Evolutionary conservation across 495 filamentous ascomycete species (phyloP).

Genomic region (Xanthoparmelia taractica): DNA sequence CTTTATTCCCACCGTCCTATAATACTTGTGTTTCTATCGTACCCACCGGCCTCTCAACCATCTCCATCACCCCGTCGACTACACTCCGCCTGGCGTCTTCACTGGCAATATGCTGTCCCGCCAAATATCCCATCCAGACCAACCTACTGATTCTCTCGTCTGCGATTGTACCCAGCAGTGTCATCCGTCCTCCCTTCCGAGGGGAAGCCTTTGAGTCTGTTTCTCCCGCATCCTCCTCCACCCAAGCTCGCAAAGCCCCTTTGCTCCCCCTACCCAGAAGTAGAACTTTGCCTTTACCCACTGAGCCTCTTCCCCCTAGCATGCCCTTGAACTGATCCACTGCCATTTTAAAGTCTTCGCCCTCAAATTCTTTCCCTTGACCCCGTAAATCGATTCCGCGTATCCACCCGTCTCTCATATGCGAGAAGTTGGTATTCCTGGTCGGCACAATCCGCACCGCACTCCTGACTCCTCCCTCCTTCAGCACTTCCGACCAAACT

Average conservation of each 20-base stretch:
- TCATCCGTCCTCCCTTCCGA: constrained; percentile 32
- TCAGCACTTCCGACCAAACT: constrained; percentile 66
- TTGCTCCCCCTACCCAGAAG: constrained; percentile 58
- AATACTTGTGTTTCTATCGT: constrained; percentile 70
- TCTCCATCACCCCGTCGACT: constrained; percentile 76
- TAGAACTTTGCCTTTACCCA: constrained; percentile 68
- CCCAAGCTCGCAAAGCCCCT: constrained; percentile 62
- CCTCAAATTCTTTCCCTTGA: constrained; percentile 45
- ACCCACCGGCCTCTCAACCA: constrained; percentile 83
- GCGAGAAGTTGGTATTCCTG: constrained; percentile 82
- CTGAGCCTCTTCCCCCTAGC: constrained; percentile 61
- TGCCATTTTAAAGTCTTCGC: constrained; percentile 61
- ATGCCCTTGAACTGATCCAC: constrained; percentile 68
- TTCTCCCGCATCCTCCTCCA: constrained; percentile 40
- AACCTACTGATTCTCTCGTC: constrained; percentile 75
- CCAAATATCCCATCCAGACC: constrained; percentile 86
- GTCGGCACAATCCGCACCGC: constrained; percentile 74
- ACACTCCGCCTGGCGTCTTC: constrained; percentile 72
- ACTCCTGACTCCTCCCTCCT: constrained; percentile 51
- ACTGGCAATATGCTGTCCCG: constrained; percentile 78
- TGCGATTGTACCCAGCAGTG: constrained; percentile 55
- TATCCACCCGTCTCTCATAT: constrained; percentile 86
- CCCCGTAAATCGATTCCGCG: constrained; percentile 63
- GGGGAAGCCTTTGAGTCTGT: constrained; percentile 32
- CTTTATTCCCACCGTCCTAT: constrained; percentile 18